Percentiles rank a stretch among this genome's conserved stretches.
Conservation (phyloP, 441 rosid genomes). For the Pelargonium fulgidum region DNA sequence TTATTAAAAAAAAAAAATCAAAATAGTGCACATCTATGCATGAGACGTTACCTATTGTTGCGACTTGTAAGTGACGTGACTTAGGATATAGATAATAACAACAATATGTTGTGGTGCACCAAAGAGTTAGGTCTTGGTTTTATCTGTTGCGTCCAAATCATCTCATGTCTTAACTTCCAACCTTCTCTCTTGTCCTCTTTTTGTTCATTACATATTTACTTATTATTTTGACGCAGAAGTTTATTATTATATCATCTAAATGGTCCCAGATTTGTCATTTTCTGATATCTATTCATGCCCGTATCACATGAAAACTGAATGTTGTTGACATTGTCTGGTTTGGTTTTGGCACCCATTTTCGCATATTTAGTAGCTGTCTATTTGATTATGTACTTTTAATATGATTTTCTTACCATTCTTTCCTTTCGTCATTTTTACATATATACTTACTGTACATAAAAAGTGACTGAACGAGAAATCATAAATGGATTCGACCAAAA, state of each 20-base stretch:
- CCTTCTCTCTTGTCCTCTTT: not conserved
- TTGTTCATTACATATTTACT: not conserved
- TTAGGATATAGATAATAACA: too few relatives aligned
- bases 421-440: not conserved
- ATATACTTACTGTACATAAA: not conserved
- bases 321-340: not conserved
- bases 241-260: not conserved
- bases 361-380: not conserved
- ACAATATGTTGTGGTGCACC: not conserved
- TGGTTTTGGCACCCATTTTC: not conserved
- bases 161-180: constrained; percentile 4
- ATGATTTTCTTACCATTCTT: not conserved
- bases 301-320: not conserved
- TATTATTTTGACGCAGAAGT: too few relatives aligned
- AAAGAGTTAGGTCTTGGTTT: not conserved
- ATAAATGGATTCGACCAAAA: too few relatives aligned
- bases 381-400: not conserved
- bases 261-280: constrained; percentile 21
- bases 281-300: not conserved
- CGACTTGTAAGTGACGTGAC: too few relatives aligned
- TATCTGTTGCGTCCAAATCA: constrained; percentile 13
- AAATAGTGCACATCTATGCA: too few relatives aligned
- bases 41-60: too few relatives aligned
- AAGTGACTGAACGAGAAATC: not conserved
- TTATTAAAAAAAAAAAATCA: too few relatives aligned